These are phyloP conservation scores for Russula dissimulans DNA, from an alignment of 768 basidiomycete species.

Conservation along the genomic window DNA sequence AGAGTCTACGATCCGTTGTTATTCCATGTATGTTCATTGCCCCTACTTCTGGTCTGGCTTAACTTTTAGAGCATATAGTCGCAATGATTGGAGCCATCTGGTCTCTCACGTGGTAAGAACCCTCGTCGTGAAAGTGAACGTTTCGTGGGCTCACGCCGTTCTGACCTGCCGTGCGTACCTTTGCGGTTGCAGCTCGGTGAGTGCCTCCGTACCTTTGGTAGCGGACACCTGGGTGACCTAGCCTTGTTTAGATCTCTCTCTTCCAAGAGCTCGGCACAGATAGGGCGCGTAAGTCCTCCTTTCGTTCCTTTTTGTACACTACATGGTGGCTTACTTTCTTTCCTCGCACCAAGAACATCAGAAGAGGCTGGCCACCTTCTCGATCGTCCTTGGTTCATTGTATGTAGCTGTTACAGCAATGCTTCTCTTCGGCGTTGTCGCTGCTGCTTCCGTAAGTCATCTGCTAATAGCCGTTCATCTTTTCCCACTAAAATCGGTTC, in stretches of 20 bases:
- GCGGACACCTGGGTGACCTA: neutral
- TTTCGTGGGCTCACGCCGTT: neutral
- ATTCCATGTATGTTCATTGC: constrained; percentile 25
- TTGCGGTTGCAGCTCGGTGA: constrained; percentile 21
- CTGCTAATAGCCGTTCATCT: neutral
- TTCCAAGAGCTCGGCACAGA: constrained; percentile 47
- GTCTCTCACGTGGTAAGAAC: constrained; percentile 53
- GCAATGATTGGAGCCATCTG: constrained; percentile 46
- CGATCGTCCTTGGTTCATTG: constrained; percentile 50
- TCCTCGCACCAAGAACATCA: constrained; percentile 30
- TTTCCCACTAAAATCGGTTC: neutral
- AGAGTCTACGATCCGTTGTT: constrained; percentile 57
- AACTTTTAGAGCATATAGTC: constrained; percentile 22
- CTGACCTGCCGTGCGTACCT: constrained; percentile 22
- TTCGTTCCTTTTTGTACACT: neutral
- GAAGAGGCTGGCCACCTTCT: constrained; percentile 41
- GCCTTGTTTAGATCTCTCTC: constrained; percentile 42
- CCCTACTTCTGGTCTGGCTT: neutral
- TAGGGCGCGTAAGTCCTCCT: constrained; percentile 35
- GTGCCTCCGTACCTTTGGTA: neutral
- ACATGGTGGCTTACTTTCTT: neutral
- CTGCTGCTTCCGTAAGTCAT: constrained; percentile 40
- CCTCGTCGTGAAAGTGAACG: neutral
- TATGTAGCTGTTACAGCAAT: constrained; percentile 44
- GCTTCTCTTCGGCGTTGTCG: constrained; percentile 46